Evolutionary conservation across 2,329 filamentous ascomycete species (phyloP).

Genomic region (Harringtonia aguacate): DNA sequence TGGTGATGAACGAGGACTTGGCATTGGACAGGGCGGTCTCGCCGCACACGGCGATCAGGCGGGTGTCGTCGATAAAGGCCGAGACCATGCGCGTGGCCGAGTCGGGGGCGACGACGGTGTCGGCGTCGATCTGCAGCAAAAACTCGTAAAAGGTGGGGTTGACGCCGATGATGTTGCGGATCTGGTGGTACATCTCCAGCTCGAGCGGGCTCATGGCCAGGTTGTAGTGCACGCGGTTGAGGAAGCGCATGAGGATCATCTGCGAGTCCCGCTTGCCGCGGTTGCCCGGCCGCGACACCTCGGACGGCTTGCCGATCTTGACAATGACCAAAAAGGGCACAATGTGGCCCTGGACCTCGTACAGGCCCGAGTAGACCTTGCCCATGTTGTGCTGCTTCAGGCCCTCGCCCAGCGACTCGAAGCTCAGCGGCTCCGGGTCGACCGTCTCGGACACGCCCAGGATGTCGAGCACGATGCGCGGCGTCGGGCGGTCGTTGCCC

Average conservation of each 20-base stretch:
- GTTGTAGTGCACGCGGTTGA: constrained; percentile 98
- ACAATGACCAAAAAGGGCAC: constrained; percentile 95
- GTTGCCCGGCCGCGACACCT: constrained; percentile 90
- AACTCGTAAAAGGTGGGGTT: constrained; percentile 99
- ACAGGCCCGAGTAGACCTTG: constrained; percentile 94
- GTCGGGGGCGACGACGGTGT: constrained; percentile 86
- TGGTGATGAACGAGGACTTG: constrained; percentile 87
- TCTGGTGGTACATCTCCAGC: constrained; percentile 97
- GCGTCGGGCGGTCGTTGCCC: constrained; percentile 92
- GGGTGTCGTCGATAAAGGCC: constrained; percentile 81
- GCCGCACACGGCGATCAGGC: constrained; percentile 87
- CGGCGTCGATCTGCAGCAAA: constrained; percentile 91
- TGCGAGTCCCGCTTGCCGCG: constrained; percentile 99
- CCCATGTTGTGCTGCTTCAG: constrained; percentile 99
- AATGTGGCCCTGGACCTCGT: constrained; percentile 96
- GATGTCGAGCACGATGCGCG: constrained; percentile 93
- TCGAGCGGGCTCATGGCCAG: constrained; percentile 91
- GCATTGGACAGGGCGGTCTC: constrained; percentile 90
- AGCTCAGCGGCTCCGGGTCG: constrained; percentile 91
- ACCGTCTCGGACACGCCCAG: constrained; percentile 87
- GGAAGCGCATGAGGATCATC: constrained; percentile 97
- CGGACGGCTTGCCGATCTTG: constrained; percentile 95
- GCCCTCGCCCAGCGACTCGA: constrained; percentile 91
- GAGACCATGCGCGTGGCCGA: constrained; percentile 88
- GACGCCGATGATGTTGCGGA: constrained; percentile 96